phyloP scores from a whole-genome alignment of 1,284 basidiomycete genomes.

The Earliella scabrosa region DNA sequence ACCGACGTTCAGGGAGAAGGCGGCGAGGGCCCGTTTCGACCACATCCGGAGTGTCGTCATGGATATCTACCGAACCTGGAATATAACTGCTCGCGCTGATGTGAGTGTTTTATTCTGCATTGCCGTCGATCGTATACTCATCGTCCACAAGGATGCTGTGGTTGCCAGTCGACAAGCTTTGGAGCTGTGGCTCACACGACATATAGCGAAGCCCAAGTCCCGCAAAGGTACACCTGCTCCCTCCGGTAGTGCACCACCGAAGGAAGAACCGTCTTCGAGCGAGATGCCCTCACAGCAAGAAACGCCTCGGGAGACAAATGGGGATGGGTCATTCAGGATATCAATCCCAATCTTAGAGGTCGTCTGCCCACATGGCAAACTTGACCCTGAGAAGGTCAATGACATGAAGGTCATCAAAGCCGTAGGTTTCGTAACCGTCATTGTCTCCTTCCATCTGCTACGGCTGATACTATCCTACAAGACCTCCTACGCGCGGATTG shows the following conservation, averaged over 20 bases:
- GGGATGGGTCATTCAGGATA: background rate
- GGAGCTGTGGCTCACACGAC: conserved; percentile 61
- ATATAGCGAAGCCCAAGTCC: conserved; percentile 32
- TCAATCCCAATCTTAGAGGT: conserved; percentile 43
- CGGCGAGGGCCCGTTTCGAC: conserved; percentile 48
- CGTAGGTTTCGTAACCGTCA: too few relatives aligned
- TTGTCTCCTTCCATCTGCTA: too few relatives aligned
- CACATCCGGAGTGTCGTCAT: conserved; percentile 55
- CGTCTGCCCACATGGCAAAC: conserved; percentile 59
- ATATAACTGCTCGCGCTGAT: conserved; percentile 49
- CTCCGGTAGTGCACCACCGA: background rate
- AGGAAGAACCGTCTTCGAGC: background rate
- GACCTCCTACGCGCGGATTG: conserved; percentile 55
- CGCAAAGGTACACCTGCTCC: conserved; percentile 11
- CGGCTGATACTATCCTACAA: too few relatives aligned
- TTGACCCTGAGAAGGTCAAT: conserved; percentile 58
- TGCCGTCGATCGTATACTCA: background rate
- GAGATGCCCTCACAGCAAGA: too few relatives aligned
- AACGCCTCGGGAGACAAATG: background rate
- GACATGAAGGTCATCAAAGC: conserved; percentile 69
- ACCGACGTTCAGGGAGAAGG: conserved; percentile 45
- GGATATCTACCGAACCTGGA: conserved; percentile 69
- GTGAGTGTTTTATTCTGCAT: conserved; percentile 39
- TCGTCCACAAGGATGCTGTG: conserved; percentile 48
- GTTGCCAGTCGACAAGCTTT: conserved; percentile 65